A percentile compares a stretch with the other conserved stretches of the same genome.
Conservation (phyloP, 306 rosid species). For the Astragalus glycyphyllos region DNA sequence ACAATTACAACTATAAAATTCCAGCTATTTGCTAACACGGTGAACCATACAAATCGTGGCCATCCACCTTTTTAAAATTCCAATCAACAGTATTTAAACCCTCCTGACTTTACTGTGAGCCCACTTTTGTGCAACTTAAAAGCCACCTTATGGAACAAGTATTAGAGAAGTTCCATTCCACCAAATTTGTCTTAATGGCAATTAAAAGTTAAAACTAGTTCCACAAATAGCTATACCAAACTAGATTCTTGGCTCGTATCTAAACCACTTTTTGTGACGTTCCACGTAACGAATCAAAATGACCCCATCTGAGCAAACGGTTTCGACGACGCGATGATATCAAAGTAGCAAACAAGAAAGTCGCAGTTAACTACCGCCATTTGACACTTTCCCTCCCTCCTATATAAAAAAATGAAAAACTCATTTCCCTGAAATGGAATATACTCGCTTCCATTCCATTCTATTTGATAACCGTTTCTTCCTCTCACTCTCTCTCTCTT, state of each 20-base stretch:
- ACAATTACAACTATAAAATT: no score
- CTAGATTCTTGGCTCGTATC: conserved; percentile 10
- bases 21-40: no score
- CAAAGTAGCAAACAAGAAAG: conserved; percentile 41
- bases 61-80: no score
- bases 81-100: no score
- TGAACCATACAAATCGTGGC: no score
- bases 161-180: not conserved
- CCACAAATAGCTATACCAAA: not conserved
- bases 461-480: conserved; percentile 23
- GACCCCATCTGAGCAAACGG: not conserved
- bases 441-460: conserved; percentile 27
- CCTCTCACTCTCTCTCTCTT: not conserved
- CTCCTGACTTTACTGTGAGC: no score
- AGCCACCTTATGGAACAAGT: not conserved
- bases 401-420: not conserved
- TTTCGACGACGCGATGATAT: conserved; percentile 49
- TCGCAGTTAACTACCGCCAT: conserved; percentile 29
- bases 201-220: conserved; percentile 7
- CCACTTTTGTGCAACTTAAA: no score
- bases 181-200: not conserved
- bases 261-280: conserved; percentile 5
- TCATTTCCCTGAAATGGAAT: conserved; percentile 12
- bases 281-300: conserved; percentile 7
- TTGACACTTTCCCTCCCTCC: conserved; percentile 31